Evolutionary conservation across 768 basidiomycete species (phyloP).

Genomic region (Pisolithus tinctorius): DNA sequence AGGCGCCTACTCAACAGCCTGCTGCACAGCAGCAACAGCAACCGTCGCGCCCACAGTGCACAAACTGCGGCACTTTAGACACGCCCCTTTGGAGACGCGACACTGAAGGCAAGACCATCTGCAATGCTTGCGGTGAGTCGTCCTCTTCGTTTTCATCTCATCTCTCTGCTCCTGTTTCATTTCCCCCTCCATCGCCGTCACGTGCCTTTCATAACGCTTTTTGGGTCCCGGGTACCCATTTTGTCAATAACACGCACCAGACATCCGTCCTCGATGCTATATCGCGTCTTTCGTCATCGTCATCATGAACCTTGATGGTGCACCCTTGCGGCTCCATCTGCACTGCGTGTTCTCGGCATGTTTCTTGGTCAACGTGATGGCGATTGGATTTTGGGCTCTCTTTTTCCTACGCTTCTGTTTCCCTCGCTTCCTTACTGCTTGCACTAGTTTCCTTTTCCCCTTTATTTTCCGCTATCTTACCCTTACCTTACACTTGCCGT

Average conservation of each 20-base stretch:
- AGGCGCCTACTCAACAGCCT: conserved; percentile 17
- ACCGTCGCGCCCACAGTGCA: conserved; percentile 40
- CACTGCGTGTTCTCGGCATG: conserved; percentile 30
- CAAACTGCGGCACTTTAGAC: conserved; percentile 69
- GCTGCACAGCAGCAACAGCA: conserved; percentile 21
- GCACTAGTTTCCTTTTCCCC: neutral
- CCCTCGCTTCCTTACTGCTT: conserved; percentile 15
- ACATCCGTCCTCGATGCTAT: conserved; percentile 25
- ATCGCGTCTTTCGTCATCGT: conserved; percentile 18
- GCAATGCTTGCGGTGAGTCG: conserved; percentile 84
- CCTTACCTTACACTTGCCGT: conserved; percentile 7
- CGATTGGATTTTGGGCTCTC: conserved; percentile 26
- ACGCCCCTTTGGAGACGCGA: conserved; percentile 86
- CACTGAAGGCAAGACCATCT: conserved; percentile 73
- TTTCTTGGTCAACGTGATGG: conserved; percentile 24
- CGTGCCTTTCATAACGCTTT: conserved; percentile 29
- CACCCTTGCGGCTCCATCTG: conserved; percentile 25
- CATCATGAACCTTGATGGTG: conserved; percentile 9
- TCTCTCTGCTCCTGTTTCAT: conserved; percentile 26
- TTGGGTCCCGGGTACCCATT: conserved; percentile 29
- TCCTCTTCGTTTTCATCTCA: conserved; percentile 26
- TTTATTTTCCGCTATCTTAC: conserved; percentile 4
- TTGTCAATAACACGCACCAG: conserved; percentile 18
- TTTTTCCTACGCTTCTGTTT: conserved; percentile 24
- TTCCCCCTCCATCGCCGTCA: conserved; percentile 23